phyloP scores from a whole-genome alignment of 2,329 filamentous ascomycete species.

The Teratosphaeria epicoccoides region DNA sequence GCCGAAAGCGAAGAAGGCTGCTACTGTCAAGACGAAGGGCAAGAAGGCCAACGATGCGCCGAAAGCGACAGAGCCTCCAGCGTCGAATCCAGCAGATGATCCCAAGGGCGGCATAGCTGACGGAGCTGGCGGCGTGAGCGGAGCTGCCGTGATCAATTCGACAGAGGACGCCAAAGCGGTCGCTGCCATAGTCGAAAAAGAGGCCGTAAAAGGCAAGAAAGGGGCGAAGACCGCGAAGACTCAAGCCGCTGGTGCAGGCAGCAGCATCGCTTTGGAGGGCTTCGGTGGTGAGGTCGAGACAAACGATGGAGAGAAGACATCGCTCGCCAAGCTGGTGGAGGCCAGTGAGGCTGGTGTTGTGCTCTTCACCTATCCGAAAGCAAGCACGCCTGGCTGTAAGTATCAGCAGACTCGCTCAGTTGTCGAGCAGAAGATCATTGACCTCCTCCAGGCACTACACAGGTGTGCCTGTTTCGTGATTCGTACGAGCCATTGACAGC shows the following conservation, averaged over 20 bases:
- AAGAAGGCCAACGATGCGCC: conserved; percentile 15
- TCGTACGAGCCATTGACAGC: conserved; percentile 63
- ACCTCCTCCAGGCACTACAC: conserved; percentile 61
- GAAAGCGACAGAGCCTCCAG: conserved; percentile 10
- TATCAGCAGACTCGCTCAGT: conserved; percentile 12
- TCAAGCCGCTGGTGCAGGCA: conserved; percentile 34
- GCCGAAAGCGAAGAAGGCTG: conserved; percentile 38
- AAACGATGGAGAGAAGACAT: conserved; percentile 71
- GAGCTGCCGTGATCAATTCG: conserved; percentile 5
- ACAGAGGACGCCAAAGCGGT: conserved; percentile 7
- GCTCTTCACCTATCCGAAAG: conserved; percentile 90
- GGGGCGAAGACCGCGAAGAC: conserved; percentile 12
- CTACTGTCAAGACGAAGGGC: conserved; percentile 26
- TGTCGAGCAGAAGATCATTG: background rate
- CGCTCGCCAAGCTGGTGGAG: conserved; percentile 68
- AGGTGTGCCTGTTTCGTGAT: conserved; percentile 90
- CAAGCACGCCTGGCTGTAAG: conserved; percentile 90
- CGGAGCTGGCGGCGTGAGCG: conserved; percentile 9
- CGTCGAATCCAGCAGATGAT: conserved; percentile 8
- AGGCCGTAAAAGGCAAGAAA: conserved; percentile 9
- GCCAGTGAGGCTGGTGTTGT: conserved; percentile 79
- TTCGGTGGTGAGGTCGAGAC: conserved; percentile 67
- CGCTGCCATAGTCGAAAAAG: conserved; percentile 6
- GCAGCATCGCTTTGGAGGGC: conserved; percentile 42
- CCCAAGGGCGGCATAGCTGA: conserved; percentile 9